Evolutionary conservation across 2,329 filamentous ascomycete species (phyloP).

Genomic region (Spiromastix sp.): DNA sequence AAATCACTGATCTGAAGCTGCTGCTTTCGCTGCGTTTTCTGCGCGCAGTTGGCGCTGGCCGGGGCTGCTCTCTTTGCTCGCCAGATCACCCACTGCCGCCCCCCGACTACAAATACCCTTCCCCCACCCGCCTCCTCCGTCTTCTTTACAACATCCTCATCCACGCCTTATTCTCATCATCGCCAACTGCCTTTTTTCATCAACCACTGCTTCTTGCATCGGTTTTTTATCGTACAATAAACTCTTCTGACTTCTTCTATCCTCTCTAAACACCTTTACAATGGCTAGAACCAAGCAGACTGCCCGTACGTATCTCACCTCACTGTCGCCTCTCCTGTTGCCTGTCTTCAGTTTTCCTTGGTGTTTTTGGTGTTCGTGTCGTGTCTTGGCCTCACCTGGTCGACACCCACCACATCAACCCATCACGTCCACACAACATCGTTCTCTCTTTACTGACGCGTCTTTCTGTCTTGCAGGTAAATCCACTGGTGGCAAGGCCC

Average conservation of each 20-base stretch:
- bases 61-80: no score
- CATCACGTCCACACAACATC: slow-evolving; percentile 10
- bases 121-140: slow-evolving; percentile 13
- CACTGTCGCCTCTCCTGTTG: slow-evolving; percentile 11
- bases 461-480: slow-evolving; percentile 46
- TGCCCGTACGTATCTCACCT: slow-evolving; percentile 35
- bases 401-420: slow-evolving; percentile 8
- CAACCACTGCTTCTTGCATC: slow-evolving; percentile 16
- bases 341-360: slow-evolving; percentile 12
- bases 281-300: slow-evolving; percentile 46
- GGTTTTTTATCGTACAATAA: slow-evolving; percentile 19
- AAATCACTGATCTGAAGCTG: no score
- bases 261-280: slow-evolving; percentile 19
- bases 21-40: no score
- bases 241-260: slow-evolving; percentile 20
- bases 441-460: slow-evolving; percentile 20
- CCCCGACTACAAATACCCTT: slow-evolving; percentile 16
- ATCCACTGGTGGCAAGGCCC: slow-evolving; percentile 63
- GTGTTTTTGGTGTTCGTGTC: no score
- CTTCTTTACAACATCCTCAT: slow-evolving; percentile 12
- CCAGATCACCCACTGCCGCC: slow-evolving; percentile 25
- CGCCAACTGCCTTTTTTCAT: slow-evolving; percentile 12
- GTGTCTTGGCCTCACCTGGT: slow-evolving; percentile 10
- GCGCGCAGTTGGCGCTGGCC: no score
- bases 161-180: slow-evolving; percentile 23